phyloP scores from a whole-genome alignment of 768 basidiomycete species.

The Mycena chlorophos region DNA sequence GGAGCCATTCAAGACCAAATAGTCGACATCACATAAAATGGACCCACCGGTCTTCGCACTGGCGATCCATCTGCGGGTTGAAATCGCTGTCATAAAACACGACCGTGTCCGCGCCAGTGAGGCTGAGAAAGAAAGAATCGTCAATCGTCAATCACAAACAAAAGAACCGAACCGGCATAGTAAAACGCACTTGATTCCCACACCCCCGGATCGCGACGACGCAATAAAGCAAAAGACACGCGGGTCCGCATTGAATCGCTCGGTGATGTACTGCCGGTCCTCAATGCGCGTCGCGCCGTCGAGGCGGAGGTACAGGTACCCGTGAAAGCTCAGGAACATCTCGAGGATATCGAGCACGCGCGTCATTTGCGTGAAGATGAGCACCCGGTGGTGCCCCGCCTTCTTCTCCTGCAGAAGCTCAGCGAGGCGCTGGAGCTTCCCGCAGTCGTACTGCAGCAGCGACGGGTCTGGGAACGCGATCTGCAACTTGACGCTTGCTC shows the following conservation, averaged over 20 bases:
- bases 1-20: not conserved
- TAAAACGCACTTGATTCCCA: slow-evolving; percentile 96
- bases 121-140: slow-evolving; percentile 40
- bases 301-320: slow-evolving; percentile 89
- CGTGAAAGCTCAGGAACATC: slow-evolving; percentile 88
- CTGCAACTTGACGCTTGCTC: slow-evolving; percentile 76
- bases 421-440: slow-evolving; percentile 88
- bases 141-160: slow-evolving; percentile 21
- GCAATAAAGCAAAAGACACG: slow-evolving; percentile 89
- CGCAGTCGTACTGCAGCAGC: slow-evolving; percentile 92
- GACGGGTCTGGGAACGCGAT: slow-evolving; percentile 92
- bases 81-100: slow-evolving; percentile 98
- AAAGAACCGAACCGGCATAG: slow-evolving; percentile 7
- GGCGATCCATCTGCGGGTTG: slow-evolving; percentile 96
- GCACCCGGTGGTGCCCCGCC: slow-evolving; percentile 81
- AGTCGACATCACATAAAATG: not conserved
- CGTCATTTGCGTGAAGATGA: slow-evolving; percentile 99
- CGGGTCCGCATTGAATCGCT: slow-evolving; percentile 79
- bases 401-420: slow-evolving; percentile 79
- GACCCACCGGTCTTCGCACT: slow-evolving; percentile 89
- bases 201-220: slow-evolving; percentile 75
- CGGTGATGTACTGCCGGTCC: slow-evolving; percentile 88
- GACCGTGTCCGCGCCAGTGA: slow-evolving; percentile 91
- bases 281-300: slow-evolving; percentile 96
- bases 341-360: slow-evolving; percentile 91